These are phyloP conservation scores for Ziziphus jujuba DNA, from an alignment of 306 rosid species.

Conservation along the genomic window DNA sequence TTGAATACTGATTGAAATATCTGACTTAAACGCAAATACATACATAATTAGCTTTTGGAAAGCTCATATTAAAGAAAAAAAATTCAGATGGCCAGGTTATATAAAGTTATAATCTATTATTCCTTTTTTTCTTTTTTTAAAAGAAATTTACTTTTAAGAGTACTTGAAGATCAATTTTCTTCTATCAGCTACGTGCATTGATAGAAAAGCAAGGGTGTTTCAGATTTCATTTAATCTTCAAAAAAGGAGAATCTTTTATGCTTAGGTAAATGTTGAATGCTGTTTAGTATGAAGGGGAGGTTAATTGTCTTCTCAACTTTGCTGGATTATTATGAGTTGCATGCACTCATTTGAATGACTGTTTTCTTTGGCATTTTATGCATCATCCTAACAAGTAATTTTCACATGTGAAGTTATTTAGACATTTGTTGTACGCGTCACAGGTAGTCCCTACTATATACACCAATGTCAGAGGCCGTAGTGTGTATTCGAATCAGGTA, in stretches of 20 bases:
- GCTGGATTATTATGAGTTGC: not conserved
- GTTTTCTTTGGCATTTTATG: slow-evolving; percentile 4
- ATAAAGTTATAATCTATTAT: not conserved
- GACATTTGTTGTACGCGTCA: slow-evolving; percentile 13
- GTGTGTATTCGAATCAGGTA: slow-evolving; percentile 85
- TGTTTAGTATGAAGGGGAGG: not conserved
- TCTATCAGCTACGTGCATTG: too few species aligned
- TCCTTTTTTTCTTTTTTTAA: not conserved
- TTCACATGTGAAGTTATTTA: slow-evolving; percentile 3
- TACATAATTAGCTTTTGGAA: not conserved
- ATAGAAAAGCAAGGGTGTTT: not conserved
- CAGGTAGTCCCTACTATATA: slow-evolving; percentile 94
- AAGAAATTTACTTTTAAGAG: not conserved
- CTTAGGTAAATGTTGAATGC: not conserved
- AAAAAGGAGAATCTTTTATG: not conserved
- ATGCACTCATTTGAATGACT: slow-evolving; percentile 1
- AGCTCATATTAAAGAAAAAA: not conserved
- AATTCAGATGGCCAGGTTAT: not conserved
- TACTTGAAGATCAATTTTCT: too few species aligned
- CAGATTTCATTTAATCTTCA: not conserved
- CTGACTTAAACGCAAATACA: not conserved
- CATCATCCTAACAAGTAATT: slow-evolving; percentile 4
- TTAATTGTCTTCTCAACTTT: not conserved
- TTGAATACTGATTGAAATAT: not conserved
- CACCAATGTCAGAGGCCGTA: slow-evolving; percentile 60